phyloP scores from a whole-genome alignment of 768 basidiomycete species.

The Mycena floridula region DNA sequence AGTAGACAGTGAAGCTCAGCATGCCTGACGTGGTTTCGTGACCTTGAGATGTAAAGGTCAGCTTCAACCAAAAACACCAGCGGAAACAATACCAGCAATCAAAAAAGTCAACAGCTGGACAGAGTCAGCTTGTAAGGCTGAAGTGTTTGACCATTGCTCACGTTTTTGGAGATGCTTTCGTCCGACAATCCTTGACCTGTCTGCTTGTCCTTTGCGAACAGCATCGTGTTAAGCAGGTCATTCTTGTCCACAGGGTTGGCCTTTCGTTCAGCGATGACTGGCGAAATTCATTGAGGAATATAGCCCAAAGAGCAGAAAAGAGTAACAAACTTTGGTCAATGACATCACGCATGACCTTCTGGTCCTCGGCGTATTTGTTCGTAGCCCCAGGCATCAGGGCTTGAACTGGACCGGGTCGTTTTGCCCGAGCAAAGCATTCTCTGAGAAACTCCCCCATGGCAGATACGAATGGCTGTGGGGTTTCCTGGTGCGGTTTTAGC shows the following conservation, averaged over 20 bases:
- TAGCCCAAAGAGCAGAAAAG: background rate
- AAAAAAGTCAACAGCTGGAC: constrained; percentile 40
- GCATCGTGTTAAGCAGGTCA: constrained; percentile 41
- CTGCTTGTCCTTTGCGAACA: constrained; percentile 36
- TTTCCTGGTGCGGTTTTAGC: no score
- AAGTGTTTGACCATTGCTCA: constrained; percentile 12
- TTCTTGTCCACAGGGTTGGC: constrained; percentile 31
- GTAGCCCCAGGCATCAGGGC: constrained; percentile 26
- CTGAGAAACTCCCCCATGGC: constrained; percentile 35
- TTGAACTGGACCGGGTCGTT: constrained; percentile 27
- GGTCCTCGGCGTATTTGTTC: constrained; percentile 34
- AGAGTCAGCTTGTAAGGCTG: background rate
- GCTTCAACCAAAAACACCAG: background rate
- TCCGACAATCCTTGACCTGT: constrained; percentile 35
- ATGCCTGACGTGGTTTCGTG: constrained; percentile 28
- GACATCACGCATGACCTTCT: constrained; percentile 34
- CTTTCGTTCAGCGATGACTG: constrained; percentile 34
- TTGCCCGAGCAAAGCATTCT: constrained; percentile 28
- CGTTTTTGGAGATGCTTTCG: constrained; percentile 36
- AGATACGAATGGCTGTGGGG: constrained; percentile 31
- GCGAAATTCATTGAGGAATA: background rate
- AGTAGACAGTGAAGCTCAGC: constrained; percentile 36
- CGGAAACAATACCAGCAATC: constrained; percentile 30
- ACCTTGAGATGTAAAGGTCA: constrained; percentile 4
- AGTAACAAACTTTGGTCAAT: constrained; percentile 30